Conservation (phyloP, 441 rosid genomes). For the Brassica hybrid region DNA sequence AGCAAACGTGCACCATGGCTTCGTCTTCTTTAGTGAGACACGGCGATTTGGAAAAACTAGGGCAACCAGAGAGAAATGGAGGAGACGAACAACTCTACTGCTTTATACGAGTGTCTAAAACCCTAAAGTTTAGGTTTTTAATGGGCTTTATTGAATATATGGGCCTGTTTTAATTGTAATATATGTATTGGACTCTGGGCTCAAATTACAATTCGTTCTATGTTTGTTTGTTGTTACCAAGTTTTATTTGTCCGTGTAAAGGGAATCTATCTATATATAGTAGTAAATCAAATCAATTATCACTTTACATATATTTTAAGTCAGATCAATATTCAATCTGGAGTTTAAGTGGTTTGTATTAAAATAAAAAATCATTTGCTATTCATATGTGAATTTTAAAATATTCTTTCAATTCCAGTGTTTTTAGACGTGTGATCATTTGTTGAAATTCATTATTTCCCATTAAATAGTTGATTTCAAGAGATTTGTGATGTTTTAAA, state of each 20-base stretch:
- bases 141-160: not conserved
- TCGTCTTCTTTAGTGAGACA: constrained; percentile 12
- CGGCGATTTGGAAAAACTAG: constrained; percentile 24
- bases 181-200: not conserved
- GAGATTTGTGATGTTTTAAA: too few relatives aligned
- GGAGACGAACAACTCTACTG: not conserved
- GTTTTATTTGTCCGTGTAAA: too few relatives aligned
- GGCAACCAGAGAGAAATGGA: not conserved
- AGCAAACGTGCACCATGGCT: constrained; percentile 74
- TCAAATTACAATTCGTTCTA: too few relatives aligned
- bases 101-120: not conserved
- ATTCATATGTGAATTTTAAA: too few relatives aligned
- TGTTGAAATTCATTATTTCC: too few relatives aligned
- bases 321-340: not conserved
- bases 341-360: too few relatives aligned
- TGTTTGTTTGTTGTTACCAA: too few relatives aligned
- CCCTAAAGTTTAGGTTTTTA: not conserved
- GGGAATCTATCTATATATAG: not conserved
- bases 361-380: too few relatives aligned
- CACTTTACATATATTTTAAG: too few relatives aligned
- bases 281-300: not conserved
- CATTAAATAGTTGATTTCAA: too few relatives aligned
- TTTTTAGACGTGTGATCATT: too few relatives aligned
- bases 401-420: too few relatives aligned
- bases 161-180: not conserved